Evolutionary conservation across 208 protist genomes (phyloP).

Genomic region (Wallacemonas sp.): DNA sequence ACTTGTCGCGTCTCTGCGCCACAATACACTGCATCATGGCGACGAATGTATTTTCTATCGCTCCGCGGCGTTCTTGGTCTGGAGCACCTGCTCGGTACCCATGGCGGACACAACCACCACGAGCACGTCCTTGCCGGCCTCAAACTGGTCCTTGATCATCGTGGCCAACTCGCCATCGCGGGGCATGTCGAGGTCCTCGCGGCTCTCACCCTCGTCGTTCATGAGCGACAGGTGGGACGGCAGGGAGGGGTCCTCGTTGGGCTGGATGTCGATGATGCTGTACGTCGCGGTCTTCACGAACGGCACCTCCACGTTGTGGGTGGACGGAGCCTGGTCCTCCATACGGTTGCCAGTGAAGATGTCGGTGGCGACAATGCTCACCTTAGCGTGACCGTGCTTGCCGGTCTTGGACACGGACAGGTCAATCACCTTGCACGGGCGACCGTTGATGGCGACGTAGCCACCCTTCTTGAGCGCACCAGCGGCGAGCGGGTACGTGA

Average conservation of each 20-base stretch:
- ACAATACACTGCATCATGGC: too few relatives aligned
- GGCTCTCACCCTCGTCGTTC: constrained; percentile 92
- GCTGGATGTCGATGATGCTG: constrained; percentile 93
- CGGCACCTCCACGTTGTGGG: constrained; percentile 97
- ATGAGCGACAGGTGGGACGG: constrained; percentile 88
- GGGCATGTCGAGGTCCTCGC: constrained; percentile 96
- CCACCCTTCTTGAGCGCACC: constrained; percentile 92
- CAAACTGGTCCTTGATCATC: constrained; percentile 92
- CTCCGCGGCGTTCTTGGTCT: constrained; percentile 91
- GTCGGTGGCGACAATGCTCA: constrained; percentile 96
- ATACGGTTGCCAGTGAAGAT: constrained; percentile 99
- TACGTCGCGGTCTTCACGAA: constrained; percentile 96
- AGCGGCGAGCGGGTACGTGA: constrained; percentile 86
- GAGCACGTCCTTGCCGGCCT: constrained; percentile 93
- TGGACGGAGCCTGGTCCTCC: constrained; percentile 97
- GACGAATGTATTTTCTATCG: too few relatives aligned
- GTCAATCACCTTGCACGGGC: constrained; percentile 98
- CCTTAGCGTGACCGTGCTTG: constrained; percentile 96
- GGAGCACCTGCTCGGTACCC: constrained; percentile 94
- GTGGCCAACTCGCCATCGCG: constrained; percentile 87
- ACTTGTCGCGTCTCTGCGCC: too few relatives aligned
- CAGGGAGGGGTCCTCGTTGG: constrained; percentile 82
- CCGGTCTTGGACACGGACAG: constrained; percentile 98
- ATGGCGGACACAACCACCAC: constrained; percentile 94
- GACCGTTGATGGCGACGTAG: constrained; percentile 87